Conservation (phyloP, 352 stramenopile genomes). For the Pythium biforme region DNA sequence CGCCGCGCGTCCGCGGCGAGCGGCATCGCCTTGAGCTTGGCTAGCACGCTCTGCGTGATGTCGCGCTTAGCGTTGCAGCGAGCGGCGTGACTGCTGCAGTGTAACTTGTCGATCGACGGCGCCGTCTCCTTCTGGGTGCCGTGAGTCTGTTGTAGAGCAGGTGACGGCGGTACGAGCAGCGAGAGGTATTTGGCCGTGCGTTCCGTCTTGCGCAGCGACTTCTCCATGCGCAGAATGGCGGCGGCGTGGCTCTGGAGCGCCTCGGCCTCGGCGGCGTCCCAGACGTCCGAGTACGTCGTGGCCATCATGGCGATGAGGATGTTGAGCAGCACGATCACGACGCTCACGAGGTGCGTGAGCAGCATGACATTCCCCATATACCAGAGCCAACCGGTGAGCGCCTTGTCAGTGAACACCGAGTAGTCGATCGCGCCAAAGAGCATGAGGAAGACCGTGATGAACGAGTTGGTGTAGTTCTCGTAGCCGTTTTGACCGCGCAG, state of each 20-base stretch:
- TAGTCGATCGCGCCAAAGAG: slow-evolving; percentile 69
- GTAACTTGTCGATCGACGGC: slow-evolving; percentile 13
- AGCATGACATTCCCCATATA: slow-evolving; percentile 54
- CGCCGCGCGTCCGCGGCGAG: slow-evolving; percentile 9
- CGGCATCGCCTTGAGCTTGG: slow-evolving; percentile 29
- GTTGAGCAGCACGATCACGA: slow-evolving; percentile 67
- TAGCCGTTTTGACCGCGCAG: slow-evolving; percentile 51
- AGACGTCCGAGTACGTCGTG: slow-evolving; percentile 57
- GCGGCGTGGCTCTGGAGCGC: slow-evolving; percentile 53
- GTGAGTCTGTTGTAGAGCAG: no score
- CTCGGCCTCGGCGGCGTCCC: slow-evolving; percentile 55
- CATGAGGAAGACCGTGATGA: slow-evolving; percentile 77
- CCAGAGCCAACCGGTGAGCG: slow-evolving; percentile 39
- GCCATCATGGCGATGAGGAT: slow-evolving; percentile 79
- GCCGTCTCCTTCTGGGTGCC: neutral
- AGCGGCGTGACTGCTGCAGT: slow-evolving; percentile 1
- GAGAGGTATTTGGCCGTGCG: slow-evolving; percentile 43
- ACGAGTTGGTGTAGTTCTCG: slow-evolving; percentile 57
- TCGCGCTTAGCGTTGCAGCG: slow-evolving; percentile 32
- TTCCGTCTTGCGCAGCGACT: slow-evolving; percentile 34
- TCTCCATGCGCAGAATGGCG: slow-evolving; percentile 54
- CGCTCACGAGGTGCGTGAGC: slow-evolving; percentile 48
- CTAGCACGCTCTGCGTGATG: slow-evolving; percentile 29
- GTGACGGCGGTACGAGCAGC: slow-evolving; percentile 24
- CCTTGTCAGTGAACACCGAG: slow-evolving; percentile 30